Base-by-base conservation (phyloP, 2,329 filamentous ascomycete species). In the Zasmidium cellare region DNA sequence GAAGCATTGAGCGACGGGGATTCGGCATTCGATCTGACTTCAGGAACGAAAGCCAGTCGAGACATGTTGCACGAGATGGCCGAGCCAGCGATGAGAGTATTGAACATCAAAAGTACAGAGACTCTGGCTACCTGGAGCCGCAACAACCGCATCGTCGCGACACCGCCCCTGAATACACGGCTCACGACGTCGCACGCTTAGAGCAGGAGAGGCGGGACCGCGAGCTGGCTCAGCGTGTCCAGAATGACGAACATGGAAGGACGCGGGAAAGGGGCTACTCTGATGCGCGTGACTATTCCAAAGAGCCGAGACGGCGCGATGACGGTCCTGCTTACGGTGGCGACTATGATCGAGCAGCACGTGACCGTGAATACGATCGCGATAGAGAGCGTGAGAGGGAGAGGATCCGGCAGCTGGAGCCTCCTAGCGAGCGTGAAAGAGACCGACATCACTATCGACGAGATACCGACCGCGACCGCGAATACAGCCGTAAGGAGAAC, bases 1-100 rank as follows among this genome's bases (percentile, higher is more conserved):
- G 69, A 28, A 76, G 79, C 31, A 75, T 81, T 2, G 73, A 76
- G 24, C 67, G 73, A 3, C 73, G 79, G 55, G 79, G 79, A 6
- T 82, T 81, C 57, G 79, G 79, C 53, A 80, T 81, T 19, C 52
- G 59, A n/a, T 46, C 57, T 9, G 58, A 60, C 25, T 52, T 56
- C 22, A 53, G 62, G 41, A 50, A 51, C 28, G 62, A 63, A 18
- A 65, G 62, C 38, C 59, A 67, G 70, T 59, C 63, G 45, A 54
- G 67, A 55, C 23, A 73, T 65, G 62, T 59, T 62, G 22, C 71
- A 69, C 67, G 66, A 12, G 67, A 68, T 56, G 66, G 60, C 20
- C 61, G 70, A 25, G 67, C 66, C n/a, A 74, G 72, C 51, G 76
- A 79, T 54, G 74, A 77, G 44, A 70, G 69, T n/a, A 68, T 77